Evolutionary conservation across 2,329 filamentous ascomycete genomes (phyloP), one percentile per base, ranked within the genome.

Genomic region (Penicillium brevicompactum): DNA sequence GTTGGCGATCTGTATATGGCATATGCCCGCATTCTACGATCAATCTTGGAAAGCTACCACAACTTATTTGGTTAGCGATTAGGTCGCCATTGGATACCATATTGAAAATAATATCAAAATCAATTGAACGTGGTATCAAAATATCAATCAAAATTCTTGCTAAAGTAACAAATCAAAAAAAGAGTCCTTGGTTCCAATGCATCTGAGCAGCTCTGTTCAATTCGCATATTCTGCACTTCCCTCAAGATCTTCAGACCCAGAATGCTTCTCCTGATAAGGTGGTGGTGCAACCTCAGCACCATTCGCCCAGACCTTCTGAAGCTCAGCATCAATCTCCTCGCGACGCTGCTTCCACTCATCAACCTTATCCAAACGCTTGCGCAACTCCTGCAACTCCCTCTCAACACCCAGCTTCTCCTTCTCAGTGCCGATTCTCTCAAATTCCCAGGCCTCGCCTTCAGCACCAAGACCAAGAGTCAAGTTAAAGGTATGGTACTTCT

Each of bases 401-500:
- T 97, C 92, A 7, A 97, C 92, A 21, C 90, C 89, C 72, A 92
- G 87, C 78, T 97, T 96, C 79, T 99, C 94, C 56, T 89, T 85
- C 69, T 92, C 91, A 0, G 92, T 97, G 55, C 94, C 94, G 63
- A 99, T 97, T 53, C 91, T 86, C 73, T 97, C 90, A 72, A 96
- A 90, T 62, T 93, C 88, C 91, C 94, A 97, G 67, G 89, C 89
- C 51, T 90, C 88, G n/a, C 89, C 91, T 48, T 86, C 83, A 14
- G 90, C 86, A 49, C 92, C 93, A 56, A 89, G 78, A 27, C 92
- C 92, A 4, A 99, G 84, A 3, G 87, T 88, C 9, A 99, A 85
- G 65, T 95, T 96, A 75, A 87, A 97, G 0, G 87, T 92, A 76
- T 99, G 94, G 70, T 97, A 97, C 69, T 93, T 92, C 75, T 97